phyloP scores from a whole-genome alignment of 1,284 basidiomycete species.

The Ceratobasidium sp. region DNA sequence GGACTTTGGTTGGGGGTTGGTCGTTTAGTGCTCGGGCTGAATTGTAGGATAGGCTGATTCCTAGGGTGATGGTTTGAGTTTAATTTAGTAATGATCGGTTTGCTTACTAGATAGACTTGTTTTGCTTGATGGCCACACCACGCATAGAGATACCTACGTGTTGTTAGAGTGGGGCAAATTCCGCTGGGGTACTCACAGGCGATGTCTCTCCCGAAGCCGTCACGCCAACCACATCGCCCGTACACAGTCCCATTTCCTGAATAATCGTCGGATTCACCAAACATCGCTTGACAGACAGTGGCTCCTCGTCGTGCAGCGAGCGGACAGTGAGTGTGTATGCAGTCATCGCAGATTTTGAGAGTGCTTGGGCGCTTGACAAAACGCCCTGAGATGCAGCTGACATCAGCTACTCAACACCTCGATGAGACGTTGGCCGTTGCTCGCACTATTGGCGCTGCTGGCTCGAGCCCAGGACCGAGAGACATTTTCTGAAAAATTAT shows the following conservation, averaged over 20 bases:
- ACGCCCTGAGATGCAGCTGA: not conserved
- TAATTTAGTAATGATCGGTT: not conserved
- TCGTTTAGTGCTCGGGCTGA: slow-evolving; percentile 11
- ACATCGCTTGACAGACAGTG: slow-evolving; percentile 13
- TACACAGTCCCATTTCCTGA: slow-evolving; percentile 7
- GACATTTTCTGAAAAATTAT: slow-evolving; percentile 63
- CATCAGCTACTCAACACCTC: slow-evolving; percentile 8
- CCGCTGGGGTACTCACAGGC: not conserved
- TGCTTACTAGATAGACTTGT: slow-evolving; percentile 1
- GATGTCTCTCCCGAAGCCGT: not conserved
- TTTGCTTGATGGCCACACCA: slow-evolving; percentile 19
- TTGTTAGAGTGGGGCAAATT: not conserved
- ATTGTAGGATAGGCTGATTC: slow-evolving; percentile 25
- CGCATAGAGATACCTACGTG: slow-evolving; percentile 8
- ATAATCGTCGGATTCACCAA: slow-evolving; percentile 4
- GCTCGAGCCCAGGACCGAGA: slow-evolving; percentile 29
- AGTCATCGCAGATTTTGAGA: slow-evolving; percentile 19
- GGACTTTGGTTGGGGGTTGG: slow-evolving; percentile 3
- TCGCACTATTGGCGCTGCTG: not conserved
- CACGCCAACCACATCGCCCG: slow-evolving; percentile 6
- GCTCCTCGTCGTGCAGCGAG: slow-evolving; percentile 10
- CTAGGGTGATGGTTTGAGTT: slow-evolving; percentile 3
- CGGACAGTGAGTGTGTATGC: slow-evolving; percentile 29
- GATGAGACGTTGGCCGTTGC: slow-evolving; percentile 26
- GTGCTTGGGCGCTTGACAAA: slow-evolving; percentile 6